Evolutionary conservation across 75 land plant genomes (phyloP).

Genomic region (Gnetum montanum): DNA sequence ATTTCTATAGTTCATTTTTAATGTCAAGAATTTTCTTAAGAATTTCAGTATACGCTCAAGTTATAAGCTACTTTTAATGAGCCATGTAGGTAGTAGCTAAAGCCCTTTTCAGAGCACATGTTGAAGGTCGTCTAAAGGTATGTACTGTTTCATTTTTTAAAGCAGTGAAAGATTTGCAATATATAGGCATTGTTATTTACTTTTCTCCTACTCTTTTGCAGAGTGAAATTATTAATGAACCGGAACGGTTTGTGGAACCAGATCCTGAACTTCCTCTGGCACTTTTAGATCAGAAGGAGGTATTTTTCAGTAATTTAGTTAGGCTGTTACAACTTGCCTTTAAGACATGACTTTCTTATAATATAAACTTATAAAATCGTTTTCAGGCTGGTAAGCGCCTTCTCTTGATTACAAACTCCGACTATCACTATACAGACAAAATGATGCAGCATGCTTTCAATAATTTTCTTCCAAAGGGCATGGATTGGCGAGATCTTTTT

Average conservation of each 20-base stretch:
- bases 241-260: conserved; percentile 90
- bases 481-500: conserved; percentile 95
- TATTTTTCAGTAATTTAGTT: conserved; percentile 13
- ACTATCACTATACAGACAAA: conserved; percentile 92
- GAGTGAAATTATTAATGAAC: conserved; percentile 90
- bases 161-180: too few species aligned
- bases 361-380: conserved; percentile 3
- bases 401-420: conserved; percentile 92
- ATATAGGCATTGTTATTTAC: too few species aligned
- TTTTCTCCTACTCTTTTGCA: conserved; percentile 15
- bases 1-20: too few species aligned
- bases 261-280: conserved; percentile 94
- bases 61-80: too few species aligned
- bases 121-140: conserved; percentile 97
- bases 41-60: too few species aligned
- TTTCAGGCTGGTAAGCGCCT: conserved; percentile 85
- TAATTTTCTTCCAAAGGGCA: conserved; percentile 81
- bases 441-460: conserved; percentile 99
- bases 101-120: conserved; percentile 95
- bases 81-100: conserved; percentile 73
- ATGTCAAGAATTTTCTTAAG: too few species aligned
- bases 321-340: too few species aligned
- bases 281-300: conserved; percentile 97
- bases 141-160: not conserved
- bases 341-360: not conserved